A percentile compares a stretch with the other conserved stretches of the same genome.
phyloP scores from a whole-genome alignment of 2,329 filamentous ascomycete species.

The Coniochaeta hoffmannii region DNA sequence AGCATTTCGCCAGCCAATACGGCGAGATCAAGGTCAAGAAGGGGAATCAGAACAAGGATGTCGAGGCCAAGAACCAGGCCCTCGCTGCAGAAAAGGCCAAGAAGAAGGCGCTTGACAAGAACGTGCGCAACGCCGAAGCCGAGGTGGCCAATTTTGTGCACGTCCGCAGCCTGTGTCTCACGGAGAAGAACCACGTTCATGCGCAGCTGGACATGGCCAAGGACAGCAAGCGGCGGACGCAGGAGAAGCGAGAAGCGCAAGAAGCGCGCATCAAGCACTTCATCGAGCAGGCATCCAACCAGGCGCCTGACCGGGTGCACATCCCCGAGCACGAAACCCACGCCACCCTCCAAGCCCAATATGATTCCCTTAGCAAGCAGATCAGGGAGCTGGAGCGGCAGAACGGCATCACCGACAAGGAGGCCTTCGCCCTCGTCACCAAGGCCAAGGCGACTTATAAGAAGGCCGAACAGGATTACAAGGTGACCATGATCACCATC shows the following conservation, averaged over 20 bases:
- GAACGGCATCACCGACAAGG: slow-evolving; percentile 56
- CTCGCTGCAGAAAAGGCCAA: slow-evolving; percentile 23
- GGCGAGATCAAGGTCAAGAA: slow-evolving; percentile 43
- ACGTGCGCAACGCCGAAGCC: slow-evolving; percentile 46
- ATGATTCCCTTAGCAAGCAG: slow-evolving; percentile 47
- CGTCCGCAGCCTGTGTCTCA: slow-evolving; percentile 44
- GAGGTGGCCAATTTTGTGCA: slow-evolving; percentile 42
- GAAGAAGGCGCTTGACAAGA: slow-evolving; percentile 32
- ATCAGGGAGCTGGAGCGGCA: slow-evolving; percentile 48
- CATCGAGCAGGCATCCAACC: slow-evolving; percentile 42
- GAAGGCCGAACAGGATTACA: slow-evolving; percentile 33
- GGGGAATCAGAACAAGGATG: slow-evolving; percentile 35
- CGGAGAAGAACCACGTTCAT: slow-evolving; percentile 55
- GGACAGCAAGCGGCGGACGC: slow-evolving; percentile 33
- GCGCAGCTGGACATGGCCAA: slow-evolving; percentile 41
- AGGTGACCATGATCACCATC: slow-evolving; percentile 34
- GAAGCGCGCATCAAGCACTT: slow-evolving; percentile 43
- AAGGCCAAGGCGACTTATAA: slow-evolving; percentile 30
- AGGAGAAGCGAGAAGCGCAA: slow-evolving; percentile 40
- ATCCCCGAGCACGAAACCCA: slow-evolving; percentile 59
- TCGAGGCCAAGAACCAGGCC: slow-evolving; percentile 30
- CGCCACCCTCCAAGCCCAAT: slow-evolving; percentile 45
- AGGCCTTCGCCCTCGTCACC: slow-evolving; percentile 48
- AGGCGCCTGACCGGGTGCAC: slow-evolving; percentile 49
- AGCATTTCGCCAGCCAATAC: slow-evolving; percentile 47